A percentile compares a stretch with the other conserved stretches of the same genome.
These are phyloP conservation scores for Fraxinus pennsylvanica DNA, from an alignment of 257 asterid genomes.

Conservation along the genomic window DNA sequence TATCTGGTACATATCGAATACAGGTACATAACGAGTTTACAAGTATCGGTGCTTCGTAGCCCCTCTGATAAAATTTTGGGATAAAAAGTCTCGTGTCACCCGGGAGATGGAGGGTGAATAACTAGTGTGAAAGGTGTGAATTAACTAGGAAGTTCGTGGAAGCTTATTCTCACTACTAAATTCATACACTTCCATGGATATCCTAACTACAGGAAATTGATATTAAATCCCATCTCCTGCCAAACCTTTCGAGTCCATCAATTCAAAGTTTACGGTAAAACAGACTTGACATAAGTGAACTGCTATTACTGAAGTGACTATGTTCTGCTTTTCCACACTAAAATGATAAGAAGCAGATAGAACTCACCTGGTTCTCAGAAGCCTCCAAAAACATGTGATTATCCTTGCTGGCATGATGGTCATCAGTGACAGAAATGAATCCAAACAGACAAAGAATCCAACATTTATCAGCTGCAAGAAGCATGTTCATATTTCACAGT, in stretches of 20 bases:
- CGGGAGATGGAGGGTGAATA: not conserved
- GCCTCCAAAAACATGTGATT: conserved; percentile 56
- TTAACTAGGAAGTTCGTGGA: not conserved
- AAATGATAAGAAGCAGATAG: conserved; percentile 28
- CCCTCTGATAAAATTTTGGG: not conserved
- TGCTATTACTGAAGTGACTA: not conserved
- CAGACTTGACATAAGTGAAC: not conserved
- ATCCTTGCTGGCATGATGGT: conserved; percentile 96
- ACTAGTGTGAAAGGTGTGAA: not conserved
- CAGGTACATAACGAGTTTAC: too few relatives aligned
- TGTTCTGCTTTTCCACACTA: not conserved
- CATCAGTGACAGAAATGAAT: conserved; percentile 85
- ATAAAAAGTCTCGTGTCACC: not conserved
- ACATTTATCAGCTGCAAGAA: conserved; percentile 83
- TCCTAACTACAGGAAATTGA: not conserved
- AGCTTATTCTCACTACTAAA: not conserved
- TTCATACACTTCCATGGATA: not conserved
- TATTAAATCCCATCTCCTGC: not conserved
- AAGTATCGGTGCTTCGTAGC: too few relatives aligned
- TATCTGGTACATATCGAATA: too few relatives aligned
- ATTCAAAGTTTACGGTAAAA: not conserved
- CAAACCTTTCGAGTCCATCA: not conserved
- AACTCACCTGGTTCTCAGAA: conserved; percentile 75
- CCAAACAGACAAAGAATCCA: conserved; percentile 90
- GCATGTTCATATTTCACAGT: not conserved